Evolutionary conservation across 176 grass and related monocot species (phyloP), one percentile per base, ranked within the genome.

Genomic region (Alopecurus myosuroides): DNA sequence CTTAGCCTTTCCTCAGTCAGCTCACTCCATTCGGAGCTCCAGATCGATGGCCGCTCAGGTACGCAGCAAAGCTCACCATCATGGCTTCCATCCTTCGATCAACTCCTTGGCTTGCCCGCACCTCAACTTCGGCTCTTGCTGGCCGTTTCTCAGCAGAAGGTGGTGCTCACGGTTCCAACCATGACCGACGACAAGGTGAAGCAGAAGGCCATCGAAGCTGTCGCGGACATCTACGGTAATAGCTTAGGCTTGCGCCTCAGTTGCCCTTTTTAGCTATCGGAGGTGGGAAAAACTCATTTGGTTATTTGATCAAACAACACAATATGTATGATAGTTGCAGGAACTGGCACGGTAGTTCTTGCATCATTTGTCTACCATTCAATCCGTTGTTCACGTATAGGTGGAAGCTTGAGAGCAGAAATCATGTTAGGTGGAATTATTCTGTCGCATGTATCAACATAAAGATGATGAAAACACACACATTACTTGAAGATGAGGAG

Each of bases 151-250:
- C 63, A 92, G 88, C 91, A 94, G 63, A 98, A 95, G 89, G 93
- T 98, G 65, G 81, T 98, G 48, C 23, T 95, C 36, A 87, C 86
- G 85, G 84, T 98, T 87, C 85, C 89, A 36, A 77, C 96, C 60
- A 98, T 98, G 96, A 91, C 86, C 37, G 89, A 98, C 46, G 91
- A 92, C 50, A 98, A 90, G 86, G 88, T 80, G 14, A 95, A 98
- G 87, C 93, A 98, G 88, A 98, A 94, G 79, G 91, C 93, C 61
- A 95, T 98, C 5, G 93, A 94, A 94, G 89, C 89, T 46, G 89
- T 94, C 22, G 91, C 91, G 0, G 93, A 98, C 15, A 94, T 95
- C 65, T 95, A 95, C 0, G 91, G 96, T 98, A 89, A 69, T 1
- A 19, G n/a, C 69, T 9, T 80, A 63, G 26, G 30, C 46, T 22